Percentiles rank a stretch among this genome's conserved stretches.
phyloP scores from a whole-genome alignment of 2,329 filamentous ascomycete genomes.

The Madurella mycetomatis region DNA sequence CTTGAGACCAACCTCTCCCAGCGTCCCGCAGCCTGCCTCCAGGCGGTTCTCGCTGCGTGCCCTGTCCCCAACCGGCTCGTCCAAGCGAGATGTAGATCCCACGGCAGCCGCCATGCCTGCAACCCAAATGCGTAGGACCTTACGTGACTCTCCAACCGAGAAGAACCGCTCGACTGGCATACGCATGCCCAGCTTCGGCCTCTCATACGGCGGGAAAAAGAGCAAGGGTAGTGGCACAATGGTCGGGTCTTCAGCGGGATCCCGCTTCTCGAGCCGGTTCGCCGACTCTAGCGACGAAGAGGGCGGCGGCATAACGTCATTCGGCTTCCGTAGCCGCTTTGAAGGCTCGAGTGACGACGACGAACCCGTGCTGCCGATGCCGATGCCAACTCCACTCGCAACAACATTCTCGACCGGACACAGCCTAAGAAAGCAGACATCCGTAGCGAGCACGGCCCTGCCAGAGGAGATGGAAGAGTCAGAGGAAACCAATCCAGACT shows the following conservation, averaged over 20 bases:
- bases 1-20: constrained; percentile 55
- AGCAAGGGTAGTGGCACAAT: constrained; percentile 15
- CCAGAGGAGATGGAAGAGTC: constrained; percentile 47
- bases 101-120: constrained; percentile 29
- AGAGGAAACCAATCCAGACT: constrained; percentile 57
- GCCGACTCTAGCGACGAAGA: constrained; percentile 62
- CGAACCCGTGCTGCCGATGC: constrained; percentile 36
- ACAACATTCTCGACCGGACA: constrained; percentile 1
- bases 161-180: constrained; percentile 27
- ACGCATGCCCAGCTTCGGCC: constrained; percentile 42
- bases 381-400: constrained; percentile 11
- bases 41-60: constrained; percentile 64
- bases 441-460: constrained; percentile 32
- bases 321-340: constrained; percentile 55
- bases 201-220: constrained; percentile 33
- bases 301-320: constrained; percentile 26
- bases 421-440: constrained; percentile 14
- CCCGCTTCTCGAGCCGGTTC: constrained; percentile 49
- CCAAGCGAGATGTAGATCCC: constrained; percentile 41
- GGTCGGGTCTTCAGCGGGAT: constrained; percentile 33
- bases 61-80: constrained; percentile 60
- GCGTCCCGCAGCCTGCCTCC: constrained; percentile 12
- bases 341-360: constrained; percentile 71
- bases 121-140: constrained; percentile 41
- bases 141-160: constrained; percentile 39